Conservation (phyloP, 2,329 filamentous ascomycete genomes). For the Xylaria sp. region DNA sequence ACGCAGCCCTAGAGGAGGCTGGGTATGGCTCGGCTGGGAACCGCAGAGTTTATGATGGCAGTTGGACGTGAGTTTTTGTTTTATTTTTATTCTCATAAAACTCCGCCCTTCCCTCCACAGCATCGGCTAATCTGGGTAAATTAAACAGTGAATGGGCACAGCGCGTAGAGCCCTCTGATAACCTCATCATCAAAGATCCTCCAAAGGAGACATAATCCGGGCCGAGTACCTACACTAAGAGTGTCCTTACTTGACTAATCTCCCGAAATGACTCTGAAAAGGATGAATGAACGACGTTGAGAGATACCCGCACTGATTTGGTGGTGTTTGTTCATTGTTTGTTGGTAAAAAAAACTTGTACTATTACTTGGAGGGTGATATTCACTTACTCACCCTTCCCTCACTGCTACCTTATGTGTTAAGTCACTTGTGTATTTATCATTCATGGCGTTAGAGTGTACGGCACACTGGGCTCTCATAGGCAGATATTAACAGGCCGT, state of each 20-base stretch:
- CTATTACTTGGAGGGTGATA: slow-evolving; percentile 22
- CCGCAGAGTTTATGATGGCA: slow-evolving; percentile 89
- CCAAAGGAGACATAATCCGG: slow-evolving; percentile 24
- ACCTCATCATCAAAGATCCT: slow-evolving; percentile 66
- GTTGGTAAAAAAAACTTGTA: slow-evolving; percentile 18
- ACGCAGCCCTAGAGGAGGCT: slow-evolving; percentile 84
- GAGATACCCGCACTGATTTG: slow-evolving; percentile 34
- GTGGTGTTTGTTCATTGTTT: slow-evolving; percentile 24
- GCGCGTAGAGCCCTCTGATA: slow-evolving; percentile 68
- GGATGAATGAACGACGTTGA: slow-evolving; percentile 29
- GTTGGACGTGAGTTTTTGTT: slow-evolving; percentile 83
- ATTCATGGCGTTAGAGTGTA: slow-evolving; percentile 17
- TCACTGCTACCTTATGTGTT: slow-evolving; percentile 6
- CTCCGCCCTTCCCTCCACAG: not conserved
- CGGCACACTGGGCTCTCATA: not conserved
- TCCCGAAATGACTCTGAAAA: slow-evolving; percentile 13
- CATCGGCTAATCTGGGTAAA: slow-evolving; percentile 43
- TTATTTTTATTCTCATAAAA: not conserved
- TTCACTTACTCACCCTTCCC: not conserved
- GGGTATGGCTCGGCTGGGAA: slow-evolving; percentile 74
- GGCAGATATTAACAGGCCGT: not conserved
- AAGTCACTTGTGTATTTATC: slow-evolving; percentile 12
- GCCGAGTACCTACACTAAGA: slow-evolving; percentile 6
- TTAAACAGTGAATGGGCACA: slow-evolving; percentile 71
- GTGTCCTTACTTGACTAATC: slow-evolving; percentile 19